Evolutionary conservation across 2,329 filamentous ascomycete genomes (phyloP).

Genomic region (Nigrospora sphaerica): DNA sequence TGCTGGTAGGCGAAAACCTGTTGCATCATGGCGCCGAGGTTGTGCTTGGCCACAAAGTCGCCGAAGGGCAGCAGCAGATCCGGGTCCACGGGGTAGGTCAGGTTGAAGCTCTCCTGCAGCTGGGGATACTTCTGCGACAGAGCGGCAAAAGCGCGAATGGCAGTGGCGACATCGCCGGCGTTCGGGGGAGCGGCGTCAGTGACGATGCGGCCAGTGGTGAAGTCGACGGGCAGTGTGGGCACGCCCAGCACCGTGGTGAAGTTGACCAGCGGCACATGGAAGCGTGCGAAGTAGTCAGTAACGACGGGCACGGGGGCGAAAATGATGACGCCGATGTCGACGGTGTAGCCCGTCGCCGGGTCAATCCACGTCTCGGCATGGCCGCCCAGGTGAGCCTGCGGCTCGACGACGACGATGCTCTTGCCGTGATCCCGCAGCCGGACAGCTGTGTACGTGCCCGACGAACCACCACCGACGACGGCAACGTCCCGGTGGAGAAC

Average conservation of each 20-base stretch:
- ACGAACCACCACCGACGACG: slow-evolving; percentile 32
- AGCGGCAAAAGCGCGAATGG: slow-evolving; percentile 7
- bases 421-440: slow-evolving; percentile 25
- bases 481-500: slow-evolving; percentile 6
- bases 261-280: slow-evolving; percentile 26
- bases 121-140: background rate
- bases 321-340: slow-evolving; percentile 30
- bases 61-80: slow-evolving; percentile 22
- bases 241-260: slow-evolving; percentile 16
- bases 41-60: slow-evolving; percentile 28
- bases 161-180: background rate
- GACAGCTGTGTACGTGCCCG: slow-evolving; percentile 29
- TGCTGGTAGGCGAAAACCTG: slow-evolving; percentile 21
- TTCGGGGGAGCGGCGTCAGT: slow-evolving; percentile 19
- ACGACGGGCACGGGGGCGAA: no score
- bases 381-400: slow-evolving; percentile 26
- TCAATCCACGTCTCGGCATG: slow-evolving; percentile 40
- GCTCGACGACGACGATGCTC: slow-evolving; percentile 29
- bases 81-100: background rate
- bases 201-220: slow-evolving; percentile 22
- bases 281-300: no score
- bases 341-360: slow-evolving; percentile 22
- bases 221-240: slow-evolving; percentile 25
- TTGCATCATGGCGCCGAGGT: slow-evolving; percentile 21
- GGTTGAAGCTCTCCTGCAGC: background rate